Base-by-base conservation (phyloP, 148 eudicot genomes). In the Fagopyrum tataricum region DNA sequence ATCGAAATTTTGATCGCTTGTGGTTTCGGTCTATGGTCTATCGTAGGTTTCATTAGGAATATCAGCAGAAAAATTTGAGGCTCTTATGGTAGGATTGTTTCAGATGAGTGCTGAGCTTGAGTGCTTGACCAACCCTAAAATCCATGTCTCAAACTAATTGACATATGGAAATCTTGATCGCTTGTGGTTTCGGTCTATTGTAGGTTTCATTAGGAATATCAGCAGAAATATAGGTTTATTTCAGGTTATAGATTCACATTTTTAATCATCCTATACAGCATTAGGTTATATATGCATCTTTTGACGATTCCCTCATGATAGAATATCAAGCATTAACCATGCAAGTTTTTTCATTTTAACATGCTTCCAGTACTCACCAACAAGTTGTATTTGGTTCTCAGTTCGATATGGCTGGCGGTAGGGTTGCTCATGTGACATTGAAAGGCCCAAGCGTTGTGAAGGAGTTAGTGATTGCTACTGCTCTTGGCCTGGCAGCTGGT, bases 401-500 rank as follows among this genome's bases (percentile, higher is more conserved):
- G 69, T 39, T 64, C n/a, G 43, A 77, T 74, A 87, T 87, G 91
- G 87, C 88, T 51, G 88, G 78, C n/a, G 75, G 73, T 73, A 81
- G 67, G 85, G 84, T 85, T 69, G 90, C 86, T 62, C 91, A 87
- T 56, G 87, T 82, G 17, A 84, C 88, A 73, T 82, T 87, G 81
- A 85, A 76, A 72, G 91, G 91, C 71, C 88, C 91, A 70, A 87
- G 87, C 69, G 88, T 85, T 75, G 83, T 83, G 44, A 87, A 87
- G 79, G 91, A 87, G 79, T 20, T 87, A 31, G 21, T 79, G 58
- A 85, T 87, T 49, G 88, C 81, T 7, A 5, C 73, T 18, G 69
- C 72, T 20, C 87, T 85, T n/a, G 91, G 91, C 64, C 53, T 80
- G 67, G 80, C 75, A 4, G 88, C 88, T 20, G 91, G 91, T 76